Base-by-base conservation (phyloP, 2,329 filamentous ascomycete species). In the Aspergillus tubingensis region DNA sequence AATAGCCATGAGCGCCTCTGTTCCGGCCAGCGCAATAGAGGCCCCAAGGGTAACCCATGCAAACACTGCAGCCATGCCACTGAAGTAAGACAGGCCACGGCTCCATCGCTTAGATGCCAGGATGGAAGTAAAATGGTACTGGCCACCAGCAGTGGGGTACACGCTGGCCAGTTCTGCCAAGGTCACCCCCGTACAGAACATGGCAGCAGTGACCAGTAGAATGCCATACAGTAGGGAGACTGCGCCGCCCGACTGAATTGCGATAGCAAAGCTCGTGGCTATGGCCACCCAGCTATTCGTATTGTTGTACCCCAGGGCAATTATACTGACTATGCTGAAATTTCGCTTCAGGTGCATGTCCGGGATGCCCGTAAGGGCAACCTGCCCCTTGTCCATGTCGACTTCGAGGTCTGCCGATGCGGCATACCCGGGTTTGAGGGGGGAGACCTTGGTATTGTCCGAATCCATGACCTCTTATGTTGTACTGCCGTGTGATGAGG, bases 71-170 rank as follows among this genome's bases (percentile, higher is more conserved):
- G 67, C 66, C 8, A 68, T 61, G 5, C 67, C 67, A 43, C 62
- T 67, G 8, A 60, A 61, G 50, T 68, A 68, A 10, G 67, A 68
- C 25, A 71, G 54, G 8, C 59, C 41, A 6, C 68, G 67, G 36
- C 65, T 69, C 64, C 63, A 71, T 25, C 63, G 67, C 10, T 58
- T 62, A 15, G 69, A 65, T 0, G 68, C 67, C 41, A 73, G 58
- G 39, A 71, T 69, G 13, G 67, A 71, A 0, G 70, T 69, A 61
- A 70, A 72, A 53, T 71, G 68, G 41, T 72, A 72, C 54, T 72
- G 70, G 2, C 69, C 70, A 2, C 71, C 71, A 3, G 71, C 70
- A 4, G 69, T 72, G 30, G 71, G 71, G 47, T 70, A 70, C 30
- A 71, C 67, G 54, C 66, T 68, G 8, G 70, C 66, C 50, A 73